Percentiles rank a stretch among this genome's conserved stretches.
These are phyloP conservation scores for Murraya koenigii DNA, from an alignment of 345 rosid species.

Conservation along the genomic window DNA sequence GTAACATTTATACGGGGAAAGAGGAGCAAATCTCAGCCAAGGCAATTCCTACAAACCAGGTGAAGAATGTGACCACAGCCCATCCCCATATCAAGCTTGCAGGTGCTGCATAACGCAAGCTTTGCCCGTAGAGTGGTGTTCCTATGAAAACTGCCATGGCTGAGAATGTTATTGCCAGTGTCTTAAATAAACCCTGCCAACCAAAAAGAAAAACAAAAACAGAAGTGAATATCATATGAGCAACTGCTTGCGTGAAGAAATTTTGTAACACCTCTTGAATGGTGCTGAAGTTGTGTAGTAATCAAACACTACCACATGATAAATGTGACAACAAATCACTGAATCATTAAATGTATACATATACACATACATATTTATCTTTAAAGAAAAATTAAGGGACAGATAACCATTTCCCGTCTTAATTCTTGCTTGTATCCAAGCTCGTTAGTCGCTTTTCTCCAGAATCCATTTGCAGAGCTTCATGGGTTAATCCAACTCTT, in stretches of 20 bases:
- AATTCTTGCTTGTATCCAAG: constrained; percentile 67
- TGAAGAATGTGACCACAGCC: constrained; percentile 59
- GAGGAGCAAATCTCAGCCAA: constrained; percentile 73
- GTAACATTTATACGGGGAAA: constrained; percentile 39
- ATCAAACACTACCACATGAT: too few species aligned
- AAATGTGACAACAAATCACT: too few species aligned
- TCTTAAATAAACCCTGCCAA: constrained; percentile 50
- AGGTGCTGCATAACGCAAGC: constrained; percentile 59
- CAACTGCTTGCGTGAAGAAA: too few species aligned
- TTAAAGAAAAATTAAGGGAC: neutral
- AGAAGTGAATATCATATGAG: neutral
- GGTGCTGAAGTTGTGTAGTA: too few species aligned
- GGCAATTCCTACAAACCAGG: constrained; percentile 57
- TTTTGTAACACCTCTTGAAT: too few species aligned
- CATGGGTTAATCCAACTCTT: neutral
- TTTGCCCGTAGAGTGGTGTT: constrained; percentile 57
- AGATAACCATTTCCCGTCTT: constrained; percentile 53
- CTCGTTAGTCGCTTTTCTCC: constrained; percentile 68
- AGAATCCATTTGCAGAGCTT: constrained; percentile 35
- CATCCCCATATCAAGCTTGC: constrained; percentile 66
- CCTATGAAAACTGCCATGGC: constrained; percentile 62
- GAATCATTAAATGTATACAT: too few species aligned
- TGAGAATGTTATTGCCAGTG: constrained; percentile 60
- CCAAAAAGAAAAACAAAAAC: neutral
- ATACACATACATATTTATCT: too few species aligned